Evolutionary conservation across 192 early-diverging fungal genomes (phyloP).

Genomic region (Kappamyces sp.): DNA sequence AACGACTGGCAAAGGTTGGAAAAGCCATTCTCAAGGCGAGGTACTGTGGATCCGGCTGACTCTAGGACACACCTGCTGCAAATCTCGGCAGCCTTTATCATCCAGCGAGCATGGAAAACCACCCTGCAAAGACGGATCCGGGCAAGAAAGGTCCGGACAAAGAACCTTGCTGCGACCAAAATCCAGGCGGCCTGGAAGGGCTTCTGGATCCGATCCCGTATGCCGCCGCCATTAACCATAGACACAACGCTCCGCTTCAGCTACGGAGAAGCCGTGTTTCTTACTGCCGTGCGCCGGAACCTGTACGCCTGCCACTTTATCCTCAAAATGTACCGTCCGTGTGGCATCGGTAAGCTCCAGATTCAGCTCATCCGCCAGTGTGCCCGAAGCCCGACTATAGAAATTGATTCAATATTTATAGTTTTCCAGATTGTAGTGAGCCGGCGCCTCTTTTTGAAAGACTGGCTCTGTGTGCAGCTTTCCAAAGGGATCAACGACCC

Average conservation of each 20-base stretch:
- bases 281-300: constrained; percentile 49
- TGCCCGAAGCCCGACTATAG: constrained; percentile 22
- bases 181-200: constrained; percentile 55
- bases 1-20: constrained; percentile 34
- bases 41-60: not conserved
- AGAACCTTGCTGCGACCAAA: constrained; percentile 45
- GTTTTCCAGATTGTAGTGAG: constrained; percentile 13
- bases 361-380: not conserved
- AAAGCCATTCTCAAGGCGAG: constrained; percentile 25
- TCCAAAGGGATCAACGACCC: constrained; percentile 29
- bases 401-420: constrained; percentile 15
- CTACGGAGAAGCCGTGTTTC: constrained; percentile 56
- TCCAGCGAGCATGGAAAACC: constrained; percentile 47
- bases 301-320: constrained; percentile 48
- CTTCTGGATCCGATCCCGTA: constrained; percentile 52
- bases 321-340: constrained; percentile 49
- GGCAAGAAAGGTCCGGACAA: constrained; percentile 43
- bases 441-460: not conserved
- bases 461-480: constrained; percentile 29
- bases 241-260: constrained; percentile 49
- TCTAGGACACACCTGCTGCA: constrained; percentile 33
- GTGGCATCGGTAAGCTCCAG: constrained; percentile 19
- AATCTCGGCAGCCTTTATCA: constrained; percentile 42
- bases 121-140: constrained; percentile 34
- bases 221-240: constrained; percentile 9